Percentiles rank a stretch among this genome's conserved stretches.
phyloP scores from a whole-genome alignment of 176 grass and related monocot genomes.

The Triticum timopheevii region DNA sequence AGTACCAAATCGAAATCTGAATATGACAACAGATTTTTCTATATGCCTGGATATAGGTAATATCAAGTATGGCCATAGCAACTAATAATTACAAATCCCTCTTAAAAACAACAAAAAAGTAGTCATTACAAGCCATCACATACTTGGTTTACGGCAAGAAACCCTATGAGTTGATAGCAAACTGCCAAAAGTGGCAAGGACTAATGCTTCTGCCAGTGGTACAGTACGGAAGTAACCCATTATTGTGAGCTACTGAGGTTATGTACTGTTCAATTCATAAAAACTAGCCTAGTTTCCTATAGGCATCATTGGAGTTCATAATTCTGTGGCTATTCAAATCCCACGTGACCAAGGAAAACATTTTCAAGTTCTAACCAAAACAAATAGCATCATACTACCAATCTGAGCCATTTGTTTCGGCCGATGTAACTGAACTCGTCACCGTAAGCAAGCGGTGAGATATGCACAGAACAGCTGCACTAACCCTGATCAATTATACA shows the following conservation, averaged over 20 bases:
- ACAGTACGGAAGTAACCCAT: not conserved
- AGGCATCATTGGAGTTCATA: not conserved
- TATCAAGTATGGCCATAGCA: not conserved
- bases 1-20: not conserved
- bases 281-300: not conserved
- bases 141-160: not conserved
- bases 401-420: not conserved
- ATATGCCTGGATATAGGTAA: conserved; percentile 3
- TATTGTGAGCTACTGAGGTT: not conserved
- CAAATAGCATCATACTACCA: not conserved
- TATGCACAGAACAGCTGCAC: not conserved
- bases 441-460: not conserved
- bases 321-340: not conserved
- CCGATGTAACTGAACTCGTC: not conserved
- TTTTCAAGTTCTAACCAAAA: not conserved
- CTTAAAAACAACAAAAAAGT: not conserved
- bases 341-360: not conserved
- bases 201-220: not conserved
- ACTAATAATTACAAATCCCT: not conserved
- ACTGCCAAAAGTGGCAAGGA: not conserved
- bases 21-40: not conserved
- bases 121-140: not conserved
- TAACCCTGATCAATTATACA: not conserved
- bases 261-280: not conserved
- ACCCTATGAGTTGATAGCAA: not conserved